Conservation (phyloP, 2,329 filamentous ascomycete genomes). For the Falciphora oryzae region DNA sequence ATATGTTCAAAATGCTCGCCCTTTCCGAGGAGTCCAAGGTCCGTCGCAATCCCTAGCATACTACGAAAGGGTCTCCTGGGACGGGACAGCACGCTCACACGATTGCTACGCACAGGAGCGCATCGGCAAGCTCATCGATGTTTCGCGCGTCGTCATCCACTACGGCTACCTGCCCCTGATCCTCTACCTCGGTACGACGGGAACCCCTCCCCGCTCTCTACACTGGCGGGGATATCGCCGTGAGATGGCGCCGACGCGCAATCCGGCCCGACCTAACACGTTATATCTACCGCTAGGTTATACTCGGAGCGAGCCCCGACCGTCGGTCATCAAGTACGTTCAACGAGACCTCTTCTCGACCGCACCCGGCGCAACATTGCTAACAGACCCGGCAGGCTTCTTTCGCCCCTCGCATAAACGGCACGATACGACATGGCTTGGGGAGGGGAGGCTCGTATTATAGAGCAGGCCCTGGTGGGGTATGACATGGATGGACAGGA, state of each 20-base stretch:
- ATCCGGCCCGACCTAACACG: constrained; percentile 20
- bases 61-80: background rate
- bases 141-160: constrained; percentile 89
- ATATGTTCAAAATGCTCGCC: constrained; percentile 44
- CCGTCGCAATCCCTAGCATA: constrained; percentile 16
- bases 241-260: constrained; percentile 2
- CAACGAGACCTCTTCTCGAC: background rate
- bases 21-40: constrained; percentile 99
- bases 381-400: constrained; percentile 39
- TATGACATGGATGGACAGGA: background rate
- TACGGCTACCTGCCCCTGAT: constrained; percentile 98
- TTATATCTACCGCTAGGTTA: constrained; percentile 55
- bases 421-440: background rate
- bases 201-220: background rate
- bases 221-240: background rate
- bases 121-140: constrained; percentile 92
- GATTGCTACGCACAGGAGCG: constrained; percentile 62
- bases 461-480: background rate
- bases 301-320: constrained; percentile 87
- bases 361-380: background rate
- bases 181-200: constrained; percentile 77
- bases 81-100: background rate
- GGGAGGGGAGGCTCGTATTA: background rate
- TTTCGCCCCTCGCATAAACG: constrained; percentile 57
- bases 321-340: constrained; percentile 57